Conservation (phyloP, 306 rosid genomes). For the Pachyrhizus erosus region DNA sequence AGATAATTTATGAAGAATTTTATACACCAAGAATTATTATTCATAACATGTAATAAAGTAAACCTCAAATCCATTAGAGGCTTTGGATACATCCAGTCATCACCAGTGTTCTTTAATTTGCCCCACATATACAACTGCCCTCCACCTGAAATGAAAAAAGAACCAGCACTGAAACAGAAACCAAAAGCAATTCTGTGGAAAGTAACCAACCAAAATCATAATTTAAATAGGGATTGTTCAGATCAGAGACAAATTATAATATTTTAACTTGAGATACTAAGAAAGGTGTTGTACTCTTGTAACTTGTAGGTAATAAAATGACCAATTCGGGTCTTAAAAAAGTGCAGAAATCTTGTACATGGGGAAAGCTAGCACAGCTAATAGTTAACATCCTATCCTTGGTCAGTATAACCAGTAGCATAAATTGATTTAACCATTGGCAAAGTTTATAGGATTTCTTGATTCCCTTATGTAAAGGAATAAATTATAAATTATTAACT, state of each 20-base stretch:
- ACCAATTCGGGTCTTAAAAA: not conserved
- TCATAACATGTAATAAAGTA: conserved; percentile 26
- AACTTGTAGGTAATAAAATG: not conserved
- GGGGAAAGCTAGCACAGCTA: not conserved
- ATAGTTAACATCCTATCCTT: not conserved
- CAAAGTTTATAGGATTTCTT: not conserved
- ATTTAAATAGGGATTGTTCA: not conserved
- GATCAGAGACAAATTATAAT: not conserved
- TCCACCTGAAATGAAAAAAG: conserved; percentile 66
- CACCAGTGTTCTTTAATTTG: conserved; percentile 84
- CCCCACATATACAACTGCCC: conserved; percentile 99
- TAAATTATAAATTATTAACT: not conserved
- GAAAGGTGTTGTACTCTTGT: not conserved
- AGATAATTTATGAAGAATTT: not conserved
- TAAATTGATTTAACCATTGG: not conserved
- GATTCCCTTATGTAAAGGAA: not conserved
- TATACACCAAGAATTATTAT: conserved; percentile 9
- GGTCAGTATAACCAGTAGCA: not conserved
- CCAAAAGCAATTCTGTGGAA: not conserved
- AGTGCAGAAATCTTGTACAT: not conserved
- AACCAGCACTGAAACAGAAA: conserved; percentile 2
- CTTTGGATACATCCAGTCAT: conserved; percentile 99
- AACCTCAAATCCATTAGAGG: conserved; percentile 99
- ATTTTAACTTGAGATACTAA: not conserved
- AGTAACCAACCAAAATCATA: not conserved